Evolutionary conservation across 2,329 filamentous ascomycete species (phyloP), one percentile per base, ranked within the genome.

Genomic region (Aspergillus sojae): DNA sequence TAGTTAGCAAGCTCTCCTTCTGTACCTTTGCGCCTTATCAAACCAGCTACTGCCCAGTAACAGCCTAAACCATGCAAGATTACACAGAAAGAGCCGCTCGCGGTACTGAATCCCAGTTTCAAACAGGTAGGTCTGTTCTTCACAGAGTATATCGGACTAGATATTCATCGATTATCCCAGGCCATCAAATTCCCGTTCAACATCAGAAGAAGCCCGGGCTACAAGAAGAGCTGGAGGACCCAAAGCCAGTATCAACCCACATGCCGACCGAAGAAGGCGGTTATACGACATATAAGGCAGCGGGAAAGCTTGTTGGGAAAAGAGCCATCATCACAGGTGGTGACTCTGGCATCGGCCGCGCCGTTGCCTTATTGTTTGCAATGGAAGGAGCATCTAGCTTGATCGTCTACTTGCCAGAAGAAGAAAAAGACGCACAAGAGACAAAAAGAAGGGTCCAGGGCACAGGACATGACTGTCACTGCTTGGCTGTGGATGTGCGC

Each of bases 261-360:
- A 78, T 94, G 2, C 91, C 91, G 0, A 89, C 87, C 5, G 84
- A 86, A 21, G 86, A 90, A 63, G 89, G 89, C 43, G 87, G 87
- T 14, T 88, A 86, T 69, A 86, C 91, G 71, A 85, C 84, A 55
- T 94, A 95, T 80, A 88, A 89, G 73, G 86, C 90, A 4, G 90
- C 91, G 1, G 88, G 88, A 56, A 96, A 95, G 79, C 86, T 95
- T 7, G 78, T 86, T 71, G 91, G 88, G 65, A 91, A 90, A 78
- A 91, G 87, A 63, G 91, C 91, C 9, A 78, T 95, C 62, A 94
- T 95, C 71, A 94, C 92, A 0, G 91, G 91, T 19, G 92, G 92
- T 4, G 91, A 94, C 77, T 89, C 86, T 7, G 91, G 92, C 1
- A 94, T 95, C 67, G 91, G 92, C 7, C 87, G 91, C 43, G 88